Evolutionary conservation across 306 rosid species (phyloP), one percentile per base, ranked within the genome.

Genomic region (Phaseolus lunatus): DNA sequence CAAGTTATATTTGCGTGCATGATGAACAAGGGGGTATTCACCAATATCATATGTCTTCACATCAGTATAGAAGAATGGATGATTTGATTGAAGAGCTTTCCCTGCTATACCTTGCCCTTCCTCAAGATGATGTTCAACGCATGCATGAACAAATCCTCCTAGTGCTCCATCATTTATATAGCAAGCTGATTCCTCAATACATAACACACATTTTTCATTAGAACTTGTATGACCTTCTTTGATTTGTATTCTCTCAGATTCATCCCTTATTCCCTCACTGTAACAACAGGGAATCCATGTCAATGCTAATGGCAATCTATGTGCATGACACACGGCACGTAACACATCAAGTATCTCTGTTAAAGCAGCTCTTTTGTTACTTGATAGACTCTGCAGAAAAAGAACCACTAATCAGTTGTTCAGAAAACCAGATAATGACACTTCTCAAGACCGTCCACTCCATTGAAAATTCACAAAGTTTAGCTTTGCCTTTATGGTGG

Each of bases 31-130:
- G 15, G 97, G 97, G 85, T 90, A 92, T 52, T 95, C 96, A 67
- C 69, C 75, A 72, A 95, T 82, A 81, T 95, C 88, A 82, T 86
- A 92, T 70, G 85, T 57, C 86, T 95, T 95, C 80, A 95, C 97
- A 73, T 95, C 97, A 24, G 90, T 85, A 56, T 79, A 84, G 86
- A 95, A 95, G 84, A 91, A 88, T 12, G 99, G 97, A 71, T 86
- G 90, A 87, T 88, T 95, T 56, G 99, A 95, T 78, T 85, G 92
- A 82, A 90, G 95, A 70, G 99, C 97, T 84, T 95, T 95, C 64
- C 99, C 99, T 48, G 90, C 95, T 81, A 91, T 73, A 79, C 97
- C 97, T 72, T 95, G 95, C 44, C 97, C 97, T 86, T 86, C 91
- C 85, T 89, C 97, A 39, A 95, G 97, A 86, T 92, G 87, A 86